These are phyloP conservation scores for Chaetomiaceae sp. DNA, from an alignment of 2,329 filamentous ascomycete genomes.

Conservation along the genomic window DNA sequence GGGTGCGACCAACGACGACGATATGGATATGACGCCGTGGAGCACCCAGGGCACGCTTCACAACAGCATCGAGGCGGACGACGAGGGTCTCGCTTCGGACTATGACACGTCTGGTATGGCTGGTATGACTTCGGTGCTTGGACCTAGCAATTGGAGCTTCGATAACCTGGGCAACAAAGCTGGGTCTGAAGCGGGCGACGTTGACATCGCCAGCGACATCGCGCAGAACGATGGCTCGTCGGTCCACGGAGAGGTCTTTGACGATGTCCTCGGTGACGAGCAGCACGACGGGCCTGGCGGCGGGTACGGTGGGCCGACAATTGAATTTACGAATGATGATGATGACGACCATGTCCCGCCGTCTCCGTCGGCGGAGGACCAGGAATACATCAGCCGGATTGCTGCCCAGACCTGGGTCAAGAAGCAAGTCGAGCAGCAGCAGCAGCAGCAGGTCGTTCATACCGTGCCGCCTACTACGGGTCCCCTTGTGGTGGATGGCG, in stretches of 20 bases:
- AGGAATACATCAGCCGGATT: constrained; percentile 23
- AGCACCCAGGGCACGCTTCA: constrained; percentile 19
- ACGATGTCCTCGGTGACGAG: constrained; percentile 26
- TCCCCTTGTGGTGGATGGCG: constrained; percentile 28
- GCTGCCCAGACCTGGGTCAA: constrained; percentile 29
- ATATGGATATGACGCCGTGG: constrained; percentile 22
- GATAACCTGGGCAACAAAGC: constrained; percentile 32
- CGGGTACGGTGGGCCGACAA: constrained; percentile 20
- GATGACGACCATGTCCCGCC: constrained; percentile 22
- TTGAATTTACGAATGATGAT: constrained; percentile 3
- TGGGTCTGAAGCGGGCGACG: constrained; percentile 31
- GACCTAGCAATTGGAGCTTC: constrained; percentile 44
- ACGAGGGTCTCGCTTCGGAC: constrained; percentile 44
- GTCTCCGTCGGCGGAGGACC: constrained; percentile 14
- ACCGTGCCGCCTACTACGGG: constrained; percentile 29
- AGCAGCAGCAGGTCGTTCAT: constrained; percentile 29
- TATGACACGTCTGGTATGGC: constrained; percentile 30
- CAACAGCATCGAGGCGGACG: constrained; percentile 27
- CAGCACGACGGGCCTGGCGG: constrained; percentile 29
- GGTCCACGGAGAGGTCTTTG: constrained; percentile 26
- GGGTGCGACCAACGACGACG: constrained; percentile 23
- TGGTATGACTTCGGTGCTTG: constrained; percentile 27
- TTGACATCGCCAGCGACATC: constrained; percentile 34
- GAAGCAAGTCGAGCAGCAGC: constrained; percentile 27
- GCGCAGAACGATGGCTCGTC: constrained; percentile 38